Evolutionary conservation across 371 early-diverging fungal species (phyloP), one percentile per base, ranked within the genome.

Genomic region (Sporodiniella umbellata): DNA sequence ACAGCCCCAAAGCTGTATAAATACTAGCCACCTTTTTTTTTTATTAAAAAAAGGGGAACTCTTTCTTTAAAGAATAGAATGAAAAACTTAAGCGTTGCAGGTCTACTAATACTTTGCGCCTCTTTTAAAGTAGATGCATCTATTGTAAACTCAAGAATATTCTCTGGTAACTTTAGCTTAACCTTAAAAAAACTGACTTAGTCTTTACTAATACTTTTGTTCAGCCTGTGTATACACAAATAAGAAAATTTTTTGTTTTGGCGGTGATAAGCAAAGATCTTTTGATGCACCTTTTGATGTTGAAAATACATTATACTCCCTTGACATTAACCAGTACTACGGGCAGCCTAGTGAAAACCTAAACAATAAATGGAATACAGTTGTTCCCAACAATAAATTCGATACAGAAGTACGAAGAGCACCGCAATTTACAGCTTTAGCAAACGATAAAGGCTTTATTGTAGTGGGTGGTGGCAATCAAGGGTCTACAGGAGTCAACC

Each of bases 171-270:
- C n/a, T 12, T 31, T 15, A 31, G 0, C 12, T 1, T 31, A 12
- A 31, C 31, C 7, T 10, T 45, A 31, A 30, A 31, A 15, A 8
- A n/a, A 31, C 28, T 31, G 14, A 8, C 11, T 15, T 37, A 8
- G 17, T 15, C 15, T 28, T 26, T 15, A 4, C 10, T 31, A 18
- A 18, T 45, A 8, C 12, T 26, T 45, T 45, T 8, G n/a, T 45
- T 12, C 19, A 49, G 49, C 39, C 6, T 49, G 49, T 19, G 49
- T 26, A n/a, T 49, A 28, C 7, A 19, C 40, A 1, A 37, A 35
- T 12, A 17, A 24, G 1, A 35, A 49, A 11, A 49, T 49, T 18
- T 49, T 39, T 30, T 49, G 49, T 39, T 40, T 15, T 39, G 49
- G 49, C 21, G 49, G 49, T 4, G 49, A 37, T 37, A 12, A 15